These are phyloP conservation scores for Peniophora sp. DNA, from an alignment of 1,284 basidiomycete species.

Conservation along the genomic window DNA sequence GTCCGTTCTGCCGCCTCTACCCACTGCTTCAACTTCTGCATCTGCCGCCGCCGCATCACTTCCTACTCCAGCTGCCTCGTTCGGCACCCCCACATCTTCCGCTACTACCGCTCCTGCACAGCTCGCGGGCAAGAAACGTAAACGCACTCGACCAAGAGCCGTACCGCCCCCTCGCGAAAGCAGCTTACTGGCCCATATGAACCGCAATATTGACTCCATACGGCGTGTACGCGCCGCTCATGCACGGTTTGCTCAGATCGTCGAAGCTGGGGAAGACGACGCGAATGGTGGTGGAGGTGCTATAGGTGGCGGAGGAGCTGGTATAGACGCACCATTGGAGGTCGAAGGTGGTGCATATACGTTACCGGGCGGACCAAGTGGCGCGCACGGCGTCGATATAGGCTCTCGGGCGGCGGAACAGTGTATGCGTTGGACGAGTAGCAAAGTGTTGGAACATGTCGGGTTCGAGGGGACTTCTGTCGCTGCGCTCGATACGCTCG, in stretches of 20 bases:
- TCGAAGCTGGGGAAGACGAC: slow-evolving; percentile 16
- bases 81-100: slow-evolving; percentile 22
- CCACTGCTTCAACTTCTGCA: slow-evolving; percentile 20
- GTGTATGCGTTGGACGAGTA: slow-evolving; percentile 64
- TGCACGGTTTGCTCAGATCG: slow-evolving; percentile 56
- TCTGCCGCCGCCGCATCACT: slow-evolving; percentile 22
- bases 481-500: slow-evolving; percentile 74
- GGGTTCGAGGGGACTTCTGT: slow-evolving; percentile 83
- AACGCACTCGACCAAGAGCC: slow-evolving; percentile 20
- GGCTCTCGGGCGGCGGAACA: slow-evolving; percentile 46
- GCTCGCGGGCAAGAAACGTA: slow-evolving; percentile 17
- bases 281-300: slow-evolving; percentile 15
- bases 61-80: slow-evolving; percentile 10
- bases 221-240: slow-evolving; percentile 64
- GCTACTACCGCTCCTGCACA: slow-evolving; percentile 4
- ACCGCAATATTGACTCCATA: slow-evolving; percentile 64
- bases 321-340: slow-evolving; percentile 31
- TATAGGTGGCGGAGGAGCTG: slow-evolving; percentile 24
- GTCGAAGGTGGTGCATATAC: slow-evolving; percentile 55
- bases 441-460: slow-evolving; percentile 75
- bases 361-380: slow-evolving; percentile 13
- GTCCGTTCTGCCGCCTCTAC: slow-evolving; percentile 34
- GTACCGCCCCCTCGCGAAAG: slow-evolving; percentile 23
- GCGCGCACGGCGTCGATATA: slow-evolving; percentile 27
- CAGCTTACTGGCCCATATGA: slow-evolving; percentile 58